Conservation (phyloP, 2,329 filamentous ascomycete genomes). For the Penicillium crustosum region DNA sequence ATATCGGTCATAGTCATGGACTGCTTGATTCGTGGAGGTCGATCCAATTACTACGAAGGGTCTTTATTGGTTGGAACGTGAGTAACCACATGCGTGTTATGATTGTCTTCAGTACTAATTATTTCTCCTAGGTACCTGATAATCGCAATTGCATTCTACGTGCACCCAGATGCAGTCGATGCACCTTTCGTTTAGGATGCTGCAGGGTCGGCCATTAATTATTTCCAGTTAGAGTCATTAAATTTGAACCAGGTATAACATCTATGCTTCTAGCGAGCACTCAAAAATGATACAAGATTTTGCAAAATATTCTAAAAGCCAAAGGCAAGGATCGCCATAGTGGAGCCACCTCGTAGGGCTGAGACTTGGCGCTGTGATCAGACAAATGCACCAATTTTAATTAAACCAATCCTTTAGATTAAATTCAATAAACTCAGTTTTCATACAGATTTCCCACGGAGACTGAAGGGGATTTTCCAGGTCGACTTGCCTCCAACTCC, state of each 20-base stretch:
- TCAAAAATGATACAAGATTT: background rate
- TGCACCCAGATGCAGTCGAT: slow-evolving; percentile 15
- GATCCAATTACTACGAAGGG: slow-evolving; percentile 23
- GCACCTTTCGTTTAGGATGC: background rate
- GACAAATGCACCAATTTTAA: background rate
- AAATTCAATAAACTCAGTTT: background rate
- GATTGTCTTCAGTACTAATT: background rate
- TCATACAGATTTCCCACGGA: background rate
- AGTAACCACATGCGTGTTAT: background rate
- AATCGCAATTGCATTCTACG: slow-evolving; percentile 21
- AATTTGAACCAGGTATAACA: background rate
- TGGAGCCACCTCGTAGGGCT: slow-evolving; percentile 8
- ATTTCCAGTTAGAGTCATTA: background rate
- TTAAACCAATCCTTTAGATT: background rate
- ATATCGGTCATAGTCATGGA: slow-evolving; percentile 24
- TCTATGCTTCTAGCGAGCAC: too few relatives aligned
- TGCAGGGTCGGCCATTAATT: background rate
- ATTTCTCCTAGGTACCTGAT: slow-evolving; percentile 16
- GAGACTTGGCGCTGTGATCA: slow-evolving; percentile 1
- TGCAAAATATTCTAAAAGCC: background rate
- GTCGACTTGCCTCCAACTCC: background rate
- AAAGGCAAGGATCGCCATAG: background rate
- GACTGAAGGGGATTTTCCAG: too few relatives aligned
- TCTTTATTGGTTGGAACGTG: slow-evolving; percentile 22
- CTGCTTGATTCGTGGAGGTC: slow-evolving; percentile 21